These are phyloP conservation scores for Leishmania gerbilli DNA, from an alignment of 208 protist species.

Conservation along the genomic window DNA sequence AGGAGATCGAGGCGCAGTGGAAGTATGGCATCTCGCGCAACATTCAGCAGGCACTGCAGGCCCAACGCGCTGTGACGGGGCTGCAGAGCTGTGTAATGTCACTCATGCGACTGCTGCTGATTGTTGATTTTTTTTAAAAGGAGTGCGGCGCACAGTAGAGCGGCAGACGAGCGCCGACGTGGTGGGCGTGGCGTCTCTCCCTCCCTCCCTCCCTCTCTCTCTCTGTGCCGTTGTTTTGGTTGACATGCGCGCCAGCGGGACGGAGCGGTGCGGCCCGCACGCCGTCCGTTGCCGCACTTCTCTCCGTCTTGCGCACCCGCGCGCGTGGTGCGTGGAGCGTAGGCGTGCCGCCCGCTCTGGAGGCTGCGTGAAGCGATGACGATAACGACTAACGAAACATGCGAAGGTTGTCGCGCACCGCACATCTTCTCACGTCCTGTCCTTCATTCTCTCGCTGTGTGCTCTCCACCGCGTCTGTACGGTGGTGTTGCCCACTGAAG, in stretches of 20 bases:
- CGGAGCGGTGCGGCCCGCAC: not conserved
- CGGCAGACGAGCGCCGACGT: not conserved
- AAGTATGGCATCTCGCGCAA: slow-evolving; percentile 12
- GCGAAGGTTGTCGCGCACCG: not conserved
- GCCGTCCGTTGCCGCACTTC: not conserved
- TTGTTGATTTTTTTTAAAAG: slow-evolving; percentile 66
- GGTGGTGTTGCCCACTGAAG: too few relatives aligned
- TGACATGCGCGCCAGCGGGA: not conserved
- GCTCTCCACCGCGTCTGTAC: too few relatives aligned
- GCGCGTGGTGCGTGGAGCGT: not conserved
- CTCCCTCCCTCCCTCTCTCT: not conserved
- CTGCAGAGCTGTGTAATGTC: slow-evolving; percentile 69
- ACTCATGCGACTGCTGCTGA: slow-evolving; percentile 66
- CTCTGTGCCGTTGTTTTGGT: not conserved
- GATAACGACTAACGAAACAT: not conserved
- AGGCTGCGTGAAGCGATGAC: not conserved
- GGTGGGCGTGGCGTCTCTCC: not conserved
- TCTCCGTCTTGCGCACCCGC: not conserved
- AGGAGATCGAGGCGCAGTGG: slow-evolving; percentile 19
- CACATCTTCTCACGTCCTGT: not conserved
- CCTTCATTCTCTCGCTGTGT: not conserved
- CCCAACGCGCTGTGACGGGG: slow-evolving; percentile 40
- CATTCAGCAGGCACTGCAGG: slow-evolving; percentile 21
- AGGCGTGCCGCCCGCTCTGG: not conserved
- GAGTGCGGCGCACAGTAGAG: too few relatives aligned